Percentiles rank a stretch among this genome's conserved stretches.
These are phyloP conservation scores for Dispira simplex DNA, from an alignment of 192 early-diverging fungal species.

Conservation along the genomic window DNA sequence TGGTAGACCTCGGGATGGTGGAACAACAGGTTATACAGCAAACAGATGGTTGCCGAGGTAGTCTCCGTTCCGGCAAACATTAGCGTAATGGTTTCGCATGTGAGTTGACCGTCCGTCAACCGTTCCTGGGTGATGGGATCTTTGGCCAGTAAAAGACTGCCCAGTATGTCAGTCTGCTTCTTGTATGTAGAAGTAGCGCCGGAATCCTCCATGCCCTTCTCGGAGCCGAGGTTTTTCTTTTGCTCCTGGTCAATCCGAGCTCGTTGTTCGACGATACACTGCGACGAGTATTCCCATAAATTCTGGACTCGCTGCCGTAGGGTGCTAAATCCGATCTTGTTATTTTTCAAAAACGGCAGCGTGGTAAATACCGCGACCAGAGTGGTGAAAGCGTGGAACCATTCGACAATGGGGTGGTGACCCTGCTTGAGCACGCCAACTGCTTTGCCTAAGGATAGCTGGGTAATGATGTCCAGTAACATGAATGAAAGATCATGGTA, in stretches of 20 bases:
- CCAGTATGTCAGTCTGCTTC: neutral
- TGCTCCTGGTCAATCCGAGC: neutral
- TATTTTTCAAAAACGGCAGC: neutral
- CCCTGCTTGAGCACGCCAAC: neutral
- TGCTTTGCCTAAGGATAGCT: neutral
- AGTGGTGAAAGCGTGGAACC: neutral
- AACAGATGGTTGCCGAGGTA: neutral
- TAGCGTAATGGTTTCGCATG: neutral
- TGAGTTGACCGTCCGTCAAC: neutral
- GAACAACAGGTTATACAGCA: neutral
- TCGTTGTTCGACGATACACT: neutral
- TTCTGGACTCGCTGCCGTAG: neutral
- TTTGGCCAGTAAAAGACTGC: neutral
- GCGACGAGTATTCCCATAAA: neutral
- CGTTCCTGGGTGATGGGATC: neutral
- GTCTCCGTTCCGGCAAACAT: conserved; percentile 13
- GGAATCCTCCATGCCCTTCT: no score
- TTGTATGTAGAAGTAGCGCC: neutral
- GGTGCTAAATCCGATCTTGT: neutral
- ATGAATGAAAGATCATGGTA: neutral
- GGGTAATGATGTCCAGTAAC: neutral
- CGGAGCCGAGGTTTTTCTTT: no score
- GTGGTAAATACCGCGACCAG: neutral
- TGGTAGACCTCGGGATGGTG: neutral
- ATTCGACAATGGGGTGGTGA: neutral